Conservation (phyloP, 176 grass and related monocot species). For the Eragrostis nindensis region DNA sequence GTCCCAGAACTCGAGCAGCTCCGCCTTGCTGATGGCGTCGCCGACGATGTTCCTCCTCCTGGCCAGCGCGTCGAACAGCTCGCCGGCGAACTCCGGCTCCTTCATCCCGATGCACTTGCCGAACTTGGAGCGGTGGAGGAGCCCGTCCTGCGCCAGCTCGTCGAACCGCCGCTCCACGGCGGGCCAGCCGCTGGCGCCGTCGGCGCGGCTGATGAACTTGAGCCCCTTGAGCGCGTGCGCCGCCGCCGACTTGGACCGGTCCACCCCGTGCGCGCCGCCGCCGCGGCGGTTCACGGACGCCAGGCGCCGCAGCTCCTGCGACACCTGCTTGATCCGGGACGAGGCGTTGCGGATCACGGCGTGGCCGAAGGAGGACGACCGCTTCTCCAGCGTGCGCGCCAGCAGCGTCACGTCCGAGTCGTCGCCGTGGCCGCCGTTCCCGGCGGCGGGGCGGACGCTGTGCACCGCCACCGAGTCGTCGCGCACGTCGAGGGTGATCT, state of each 20-base stretch:
- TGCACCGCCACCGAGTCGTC: conserved; percentile 94
- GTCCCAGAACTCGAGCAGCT: conserved; percentile 95
- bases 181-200: conserved; percentile 58
- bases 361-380: conserved; percentile 54
- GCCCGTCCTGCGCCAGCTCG: conserved; percentile 59
- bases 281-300: conserved; percentile 56
- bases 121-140: conserved; percentile 75
- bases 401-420: conserved; percentile 73
- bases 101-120: conserved; percentile 95
- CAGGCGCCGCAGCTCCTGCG: conserved; percentile 80
- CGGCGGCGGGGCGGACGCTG: conserved; percentile 79
- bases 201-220: conserved; percentile 83
- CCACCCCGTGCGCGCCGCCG: conserved; percentile 31
- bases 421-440: not conserved
- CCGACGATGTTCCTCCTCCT: conserved; percentile 72
- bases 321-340: conserved; percentile 84
- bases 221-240: conserved; percentile 95
- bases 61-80: conserved; percentile 85
- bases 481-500: conserved; percentile 96
- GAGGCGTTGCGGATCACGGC: conserved; percentile 70
- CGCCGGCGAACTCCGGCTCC: conserved; percentile 78
- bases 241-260: conserved; percentile 73
- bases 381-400: conserved; percentile 71
- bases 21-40: conserved; percentile 78
- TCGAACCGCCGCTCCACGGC: conserved; percentile 80